A percentile compares a stretch with the other conserved stretches of the same genome.
phyloP scores from a whole-genome alignment of 2,329 filamentous ascomycete genomes.

The Fusarium zealandicum region DNA sequence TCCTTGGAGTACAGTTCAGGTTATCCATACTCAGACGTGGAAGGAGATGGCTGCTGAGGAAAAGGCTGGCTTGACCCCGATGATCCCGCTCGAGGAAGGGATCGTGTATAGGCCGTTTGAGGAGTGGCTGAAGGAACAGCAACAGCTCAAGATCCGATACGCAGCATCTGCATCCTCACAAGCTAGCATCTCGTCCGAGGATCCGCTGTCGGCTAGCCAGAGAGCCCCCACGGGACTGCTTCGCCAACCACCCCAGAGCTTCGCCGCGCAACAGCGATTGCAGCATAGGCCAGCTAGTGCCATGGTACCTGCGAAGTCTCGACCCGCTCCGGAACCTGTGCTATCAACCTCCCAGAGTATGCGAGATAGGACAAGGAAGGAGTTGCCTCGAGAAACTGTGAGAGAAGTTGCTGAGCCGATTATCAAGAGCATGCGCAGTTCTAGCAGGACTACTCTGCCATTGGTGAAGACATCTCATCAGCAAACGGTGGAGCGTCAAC shows the following conservation, averaged over 20 bases:
- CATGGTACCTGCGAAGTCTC: slow-evolving; percentile 38
- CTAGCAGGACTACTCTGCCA: slow-evolving; percentile 41
- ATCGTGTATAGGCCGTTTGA: slow-evolving; percentile 71
- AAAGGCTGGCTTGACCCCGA: slow-evolving; percentile 68
- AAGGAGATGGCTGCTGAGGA: slow-evolving; percentile 74
- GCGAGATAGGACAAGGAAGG: slow-evolving; percentile 41
- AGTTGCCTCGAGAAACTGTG: slow-evolving; percentile 36
- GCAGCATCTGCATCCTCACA: slow-evolving; percentile 43
- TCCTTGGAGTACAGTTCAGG: slow-evolving; percentile 57
- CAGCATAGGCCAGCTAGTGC: slow-evolving; percentile 55
- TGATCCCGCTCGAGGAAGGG: slow-evolving; percentile 67
- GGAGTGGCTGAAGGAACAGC: slow-evolving; percentile 64
- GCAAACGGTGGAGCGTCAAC: slow-evolving; percentile 38
- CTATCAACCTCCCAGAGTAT: slow-evolving; percentile 43
- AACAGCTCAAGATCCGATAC: slow-evolving; percentile 46
- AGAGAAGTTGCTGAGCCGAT: slow-evolving; percentile 36
- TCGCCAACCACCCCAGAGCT: slow-evolving; percentile 67
- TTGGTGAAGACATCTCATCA: slow-evolving; percentile 39
- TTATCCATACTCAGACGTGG: slow-evolving; percentile 65
- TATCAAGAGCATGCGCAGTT: slow-evolving; percentile 41
- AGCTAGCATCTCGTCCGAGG: slow-evolving; percentile 43
- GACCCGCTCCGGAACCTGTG: slow-evolving; percentile 34
- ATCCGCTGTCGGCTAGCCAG: slow-evolving; percentile 46
- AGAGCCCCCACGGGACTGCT: slow-evolving; percentile 54
- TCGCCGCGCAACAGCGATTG: slow-evolving; percentile 70